Percentiles rank a stretch among this genome's conserved stretches.
Conservation (phyloP, 257 asterid species). For the Hygrophila difformis region DNA sequence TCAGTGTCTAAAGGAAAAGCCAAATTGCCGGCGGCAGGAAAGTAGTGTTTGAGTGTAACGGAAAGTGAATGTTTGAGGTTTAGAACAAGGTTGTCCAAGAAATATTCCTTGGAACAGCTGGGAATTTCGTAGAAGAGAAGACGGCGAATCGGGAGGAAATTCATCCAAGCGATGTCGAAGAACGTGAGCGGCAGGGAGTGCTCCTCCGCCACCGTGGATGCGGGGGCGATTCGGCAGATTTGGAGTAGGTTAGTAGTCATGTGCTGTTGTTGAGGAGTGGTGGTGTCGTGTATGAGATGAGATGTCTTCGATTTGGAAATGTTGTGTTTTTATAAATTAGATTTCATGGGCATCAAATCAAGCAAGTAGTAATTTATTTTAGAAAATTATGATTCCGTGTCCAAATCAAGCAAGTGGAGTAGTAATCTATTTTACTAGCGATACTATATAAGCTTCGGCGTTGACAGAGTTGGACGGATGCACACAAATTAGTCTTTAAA, state of each 20-base stretch:
- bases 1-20: slow-evolving; percentile 15
- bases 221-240: slow-evolving; percentile 16
- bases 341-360: too few relatives aligned
- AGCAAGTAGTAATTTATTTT: too few relatives aligned
- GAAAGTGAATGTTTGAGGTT: slow-evolving; percentile 38
- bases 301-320: too few relatives aligned
- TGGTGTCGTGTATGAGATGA: too few relatives aligned
- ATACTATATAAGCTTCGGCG: too few relatives aligned
- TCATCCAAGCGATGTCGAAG: slow-evolving; percentile 35
- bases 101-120: slow-evolving; percentile 16
- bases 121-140: slow-evolving; percentile 33
- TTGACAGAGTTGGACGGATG: too few relatives aligned
- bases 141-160: slow-evolving; percentile 25
- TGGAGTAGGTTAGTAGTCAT: slow-evolving; percentile 13
- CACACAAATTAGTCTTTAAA: too few relatives aligned
- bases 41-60: slow-evolving; percentile 32
- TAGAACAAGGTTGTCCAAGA: slow-evolving; percentile 29
- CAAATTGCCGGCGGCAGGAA: slow-evolving; percentile 34
- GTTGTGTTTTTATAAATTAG: too few relatives aligned
- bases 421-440: too few relatives aligned
- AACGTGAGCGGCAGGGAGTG: slow-evolving; percentile 32
- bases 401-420: too few relatives aligned
- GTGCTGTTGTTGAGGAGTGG: too few relatives aligned
- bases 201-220: slow-evolving; percentile 16
- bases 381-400: too few relatives aligned